Evolutionary conservation across 106 monocot genomes (phyloP).

Genomic region (Triglochin maritima): DNA sequence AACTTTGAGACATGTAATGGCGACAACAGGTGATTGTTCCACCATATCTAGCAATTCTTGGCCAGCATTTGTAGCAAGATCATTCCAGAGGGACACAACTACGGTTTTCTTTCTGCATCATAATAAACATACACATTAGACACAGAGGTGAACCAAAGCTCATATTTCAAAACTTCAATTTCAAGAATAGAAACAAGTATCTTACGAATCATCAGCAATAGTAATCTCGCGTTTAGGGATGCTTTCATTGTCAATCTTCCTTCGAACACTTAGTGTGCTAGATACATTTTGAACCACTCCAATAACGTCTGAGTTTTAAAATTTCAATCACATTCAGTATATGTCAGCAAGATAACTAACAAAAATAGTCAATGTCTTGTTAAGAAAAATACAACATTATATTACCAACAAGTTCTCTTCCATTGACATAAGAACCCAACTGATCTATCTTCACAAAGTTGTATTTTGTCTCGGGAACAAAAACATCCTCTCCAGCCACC

Average conservation of each 20-base stretch:
- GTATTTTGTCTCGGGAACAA: slow-evolving; percentile 65
- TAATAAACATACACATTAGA: not conserved
- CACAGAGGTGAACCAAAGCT: too few species aligned
- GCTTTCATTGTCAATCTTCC: slow-evolving; percentile 85
- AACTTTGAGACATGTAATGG: slow-evolving; percentile 83
- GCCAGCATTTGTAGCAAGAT: slow-evolving; percentile 72
- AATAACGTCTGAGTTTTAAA: slow-evolving; percentile 40
- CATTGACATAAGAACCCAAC: slow-evolving; percentile 73
- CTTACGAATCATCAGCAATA: slow-evolving; percentile 93
- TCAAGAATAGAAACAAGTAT: not conserved
- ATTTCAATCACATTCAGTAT: not conserved
- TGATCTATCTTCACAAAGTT: slow-evolving; percentile 85
- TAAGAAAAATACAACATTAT: not conserved
- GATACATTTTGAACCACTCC: slow-evolving; percentile 84
- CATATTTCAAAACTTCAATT: too few species aligned
- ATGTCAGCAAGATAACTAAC: not conserved
- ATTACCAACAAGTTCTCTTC: slow-evolving; percentile 76
- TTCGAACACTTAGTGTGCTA: slow-evolving; percentile 61
- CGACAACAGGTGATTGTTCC: slow-evolving; percentile 54
- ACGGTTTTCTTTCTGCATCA: slow-evolving; percentile 61
- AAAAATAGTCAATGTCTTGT: too few species aligned
- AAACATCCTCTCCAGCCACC: slow-evolving; percentile 43
- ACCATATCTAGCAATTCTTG: slow-evolving; percentile 75
- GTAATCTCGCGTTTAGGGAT: slow-evolving; percentile 89
- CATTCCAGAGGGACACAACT: slow-evolving; percentile 71